These are phyloP conservation scores for Neurospora sublineolata DNA, from an alignment of 495 filamentous ascomycete genomes.

Conservation along the genomic window DNA sequence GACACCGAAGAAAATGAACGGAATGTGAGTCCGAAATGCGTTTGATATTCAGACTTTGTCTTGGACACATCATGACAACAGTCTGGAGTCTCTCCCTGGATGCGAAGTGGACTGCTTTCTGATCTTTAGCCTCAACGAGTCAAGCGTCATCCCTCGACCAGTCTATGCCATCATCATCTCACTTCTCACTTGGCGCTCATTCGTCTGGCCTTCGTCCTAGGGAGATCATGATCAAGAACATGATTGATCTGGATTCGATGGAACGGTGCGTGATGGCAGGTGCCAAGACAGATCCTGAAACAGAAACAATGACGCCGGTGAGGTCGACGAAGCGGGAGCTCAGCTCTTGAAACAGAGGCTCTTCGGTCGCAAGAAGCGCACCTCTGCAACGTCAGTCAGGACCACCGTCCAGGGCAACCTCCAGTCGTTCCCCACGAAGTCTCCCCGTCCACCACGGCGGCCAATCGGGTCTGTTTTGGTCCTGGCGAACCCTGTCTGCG, in stretches of 20 bases:
- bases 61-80: background rate
- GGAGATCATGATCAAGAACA: constrained; percentile 1
- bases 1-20: background rate
- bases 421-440: background rate
- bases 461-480: background rate
- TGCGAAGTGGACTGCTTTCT: background rate
- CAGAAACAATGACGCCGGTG: constrained; percentile 1
- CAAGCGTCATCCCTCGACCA: background rate
- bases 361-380: constrained; percentile 1
- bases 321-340: background rate
- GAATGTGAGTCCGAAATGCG: background rate
- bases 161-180: background rate
- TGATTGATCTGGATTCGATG: constrained; percentile 1
- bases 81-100: background rate
- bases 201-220: background rate
- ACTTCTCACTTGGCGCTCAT: background rate
- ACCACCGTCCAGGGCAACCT: background rate
- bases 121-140: background rate
- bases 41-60: background rate
- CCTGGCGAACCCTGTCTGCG: background rate
- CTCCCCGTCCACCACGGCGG: background rate
- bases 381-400: background rate
- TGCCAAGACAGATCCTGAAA: constrained; percentile 14
- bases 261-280: background rate
- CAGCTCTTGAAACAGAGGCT: background rate